These are phyloP conservation scores for Grosmannia clavigera DNA, from an alignment of 2,329 filamentous ascomycete species.

Conservation along the genomic window DNA sequence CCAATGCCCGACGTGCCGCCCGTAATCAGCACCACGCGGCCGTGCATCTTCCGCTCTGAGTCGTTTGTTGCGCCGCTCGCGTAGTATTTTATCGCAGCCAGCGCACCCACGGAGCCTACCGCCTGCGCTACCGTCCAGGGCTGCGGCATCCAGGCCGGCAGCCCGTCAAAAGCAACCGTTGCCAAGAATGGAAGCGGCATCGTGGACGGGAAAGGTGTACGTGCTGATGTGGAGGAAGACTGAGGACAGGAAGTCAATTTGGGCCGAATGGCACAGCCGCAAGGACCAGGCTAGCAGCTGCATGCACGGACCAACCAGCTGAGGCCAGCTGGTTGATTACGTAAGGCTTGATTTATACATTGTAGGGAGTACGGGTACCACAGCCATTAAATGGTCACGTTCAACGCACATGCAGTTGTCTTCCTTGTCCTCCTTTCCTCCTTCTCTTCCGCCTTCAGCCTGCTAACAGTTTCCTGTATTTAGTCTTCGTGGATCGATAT, in stretches of 20 bases:
- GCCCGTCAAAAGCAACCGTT: conserved; percentile 33
- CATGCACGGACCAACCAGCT: no score
- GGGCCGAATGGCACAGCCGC: no score
- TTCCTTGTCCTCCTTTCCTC: no score
- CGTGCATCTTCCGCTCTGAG: conserved; percentile 77
- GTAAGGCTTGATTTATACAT: no score
- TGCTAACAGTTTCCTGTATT: no score
- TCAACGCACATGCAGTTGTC: no score
- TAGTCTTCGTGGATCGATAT: no score
- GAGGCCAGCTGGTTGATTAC: no score
- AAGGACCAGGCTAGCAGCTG: no score
- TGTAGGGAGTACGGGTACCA: no score
- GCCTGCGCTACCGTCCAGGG: conserved; percentile 29
- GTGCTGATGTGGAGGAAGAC: background rate
- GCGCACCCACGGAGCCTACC: conserved; percentile 14
- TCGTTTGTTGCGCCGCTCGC: conserved; percentile 62
- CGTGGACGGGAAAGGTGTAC: background rate
- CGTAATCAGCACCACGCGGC: conserved; percentile 86
- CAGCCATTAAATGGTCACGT: no score
- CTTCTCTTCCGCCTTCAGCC: no score
- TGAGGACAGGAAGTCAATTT: background rate
- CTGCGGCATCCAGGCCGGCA: conserved; percentile 34
- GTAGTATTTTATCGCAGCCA: conserved; percentile 54
- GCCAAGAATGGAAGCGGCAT: conserved; percentile 43
- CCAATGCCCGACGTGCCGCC: conserved; percentile 92